Evolutionary conservation across 495 filamentous ascomycete species (phyloP).

Genomic region (Pseudevernia furfuracea): DNA sequence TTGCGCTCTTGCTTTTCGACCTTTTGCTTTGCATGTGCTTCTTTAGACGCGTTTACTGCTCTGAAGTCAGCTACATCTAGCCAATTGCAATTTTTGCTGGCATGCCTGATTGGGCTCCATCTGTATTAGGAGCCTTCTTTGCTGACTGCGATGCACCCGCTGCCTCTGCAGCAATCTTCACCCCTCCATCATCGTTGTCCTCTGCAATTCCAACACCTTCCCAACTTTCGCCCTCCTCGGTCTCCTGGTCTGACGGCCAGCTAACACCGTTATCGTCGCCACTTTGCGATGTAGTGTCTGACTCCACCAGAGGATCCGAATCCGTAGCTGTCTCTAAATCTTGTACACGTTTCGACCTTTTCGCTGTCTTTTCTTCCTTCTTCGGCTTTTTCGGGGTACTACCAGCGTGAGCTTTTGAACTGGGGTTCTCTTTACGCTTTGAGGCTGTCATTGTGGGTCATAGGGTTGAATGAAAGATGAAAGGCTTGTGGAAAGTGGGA

Average conservation of each 20-base stretch:
- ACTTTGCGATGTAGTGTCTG: conserved; percentile 26
- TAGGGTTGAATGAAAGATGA: not conserved
- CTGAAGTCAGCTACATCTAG: not conserved
- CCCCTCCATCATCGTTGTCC: conserved; percentile 28
- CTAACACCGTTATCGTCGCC: conserved; percentile 26
- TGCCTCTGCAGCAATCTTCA: conserved; percentile 17
- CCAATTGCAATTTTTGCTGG: not conserved
- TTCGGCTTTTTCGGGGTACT: conserved; percentile 13
- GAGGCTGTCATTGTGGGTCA: conserved; percentile 3
- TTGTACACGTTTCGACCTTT: not conserved
- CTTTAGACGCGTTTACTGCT: conserved; percentile 50
- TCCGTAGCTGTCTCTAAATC: conserved; percentile 22
- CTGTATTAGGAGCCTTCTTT: conserved; percentile 30
- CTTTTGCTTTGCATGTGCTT: conserved; percentile 89
- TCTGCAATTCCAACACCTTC: conserved; percentile 26
- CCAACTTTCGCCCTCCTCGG: conserved; percentile 31
- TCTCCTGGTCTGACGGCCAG: conserved; percentile 32
- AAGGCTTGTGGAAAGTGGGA: not conserved
- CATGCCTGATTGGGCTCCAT: not conserved
- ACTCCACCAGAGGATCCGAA: conserved; percentile 27
- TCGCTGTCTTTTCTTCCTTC: conserved; percentile 7
- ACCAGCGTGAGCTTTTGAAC: conserved; percentile 1
- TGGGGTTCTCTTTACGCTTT: conserved; percentile 17
- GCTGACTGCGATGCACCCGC: conserved; percentile 14
- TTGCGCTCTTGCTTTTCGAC: conserved; percentile 81